Percentiles rank a stretch among this genome's conserved stretches.
phyloP scores from a whole-genome alignment of 1,284 basidiomycete genomes.

The Ceratobasidium sp. region DNA sequence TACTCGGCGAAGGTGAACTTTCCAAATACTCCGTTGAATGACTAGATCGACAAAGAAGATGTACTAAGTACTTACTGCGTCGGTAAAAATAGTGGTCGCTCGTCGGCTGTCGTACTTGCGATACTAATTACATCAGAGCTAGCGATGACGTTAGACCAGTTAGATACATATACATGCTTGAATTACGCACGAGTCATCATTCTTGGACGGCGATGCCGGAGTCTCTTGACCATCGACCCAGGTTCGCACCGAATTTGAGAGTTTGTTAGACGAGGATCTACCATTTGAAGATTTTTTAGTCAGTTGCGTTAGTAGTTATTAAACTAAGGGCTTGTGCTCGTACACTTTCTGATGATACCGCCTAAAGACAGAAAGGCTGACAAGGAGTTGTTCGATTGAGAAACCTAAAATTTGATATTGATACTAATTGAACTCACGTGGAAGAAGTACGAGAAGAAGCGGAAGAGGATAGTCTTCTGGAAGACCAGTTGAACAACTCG shows the following conservation, averaged over 20 bases:
- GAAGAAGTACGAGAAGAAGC: neutral
- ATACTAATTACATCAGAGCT: neutral
- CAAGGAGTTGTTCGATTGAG: too few species aligned
- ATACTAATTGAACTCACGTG: neutral
- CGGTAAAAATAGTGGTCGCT: neutral
- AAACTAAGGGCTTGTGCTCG: too few species aligned
- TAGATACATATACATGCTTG: too few species aligned
- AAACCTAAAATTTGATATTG: too few species aligned
- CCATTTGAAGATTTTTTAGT: neutral
- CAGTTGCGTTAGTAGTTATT: neutral
- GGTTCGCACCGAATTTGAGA: too few species aligned
- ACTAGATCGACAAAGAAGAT: neutral
- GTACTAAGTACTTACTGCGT: neutral
- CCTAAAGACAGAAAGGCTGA: too few species aligned
- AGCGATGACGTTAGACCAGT: neutral
- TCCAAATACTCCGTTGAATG: neutral
- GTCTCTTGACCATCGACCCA: too few species aligned
- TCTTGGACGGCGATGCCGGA: too few species aligned
- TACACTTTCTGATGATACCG: too few species aligned
- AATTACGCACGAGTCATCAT: too few species aligned
- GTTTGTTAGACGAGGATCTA: too few species aligned
- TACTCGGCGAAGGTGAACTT: neutral
- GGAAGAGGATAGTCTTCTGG: neutral
- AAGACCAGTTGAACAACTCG: neutral
- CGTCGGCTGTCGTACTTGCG: neutral